Evolutionary conservation across 2,329 filamentous ascomycete species (phyloP).

Genomic region (Moelleriella libera): DNA sequence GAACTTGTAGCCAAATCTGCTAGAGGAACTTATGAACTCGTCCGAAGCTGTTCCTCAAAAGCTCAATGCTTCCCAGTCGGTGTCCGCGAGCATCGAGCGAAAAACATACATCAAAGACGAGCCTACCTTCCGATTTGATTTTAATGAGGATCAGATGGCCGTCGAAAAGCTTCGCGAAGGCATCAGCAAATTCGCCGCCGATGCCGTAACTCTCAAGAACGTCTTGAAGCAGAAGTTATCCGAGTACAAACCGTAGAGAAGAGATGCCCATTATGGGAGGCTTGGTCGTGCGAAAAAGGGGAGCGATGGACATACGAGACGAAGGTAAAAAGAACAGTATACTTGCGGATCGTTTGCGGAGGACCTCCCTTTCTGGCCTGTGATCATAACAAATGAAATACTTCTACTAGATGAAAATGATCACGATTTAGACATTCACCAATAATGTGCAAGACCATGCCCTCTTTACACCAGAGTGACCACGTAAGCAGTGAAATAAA

Average conservation of each 20-base stretch:
- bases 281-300: too few species aligned
- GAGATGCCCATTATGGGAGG: too few species aligned
- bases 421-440: too few species aligned
- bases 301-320: too few species aligned
- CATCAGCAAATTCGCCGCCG: conserved; percentile 98
- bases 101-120: conserved; percentile 85
- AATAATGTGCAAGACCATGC: too few species aligned
- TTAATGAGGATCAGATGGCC: conserved; percentile 99
- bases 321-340: too few species aligned
- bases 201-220: conserved; percentile 84
- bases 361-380: too few species aligned
- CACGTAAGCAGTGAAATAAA: too few species aligned
- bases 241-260: neutral
- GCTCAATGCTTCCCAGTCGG: conserved; percentile 59
- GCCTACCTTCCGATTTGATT: conserved; percentile 88
- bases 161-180: conserved; percentile 98
- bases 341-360: too few species aligned
- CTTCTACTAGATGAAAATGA: too few species aligned
- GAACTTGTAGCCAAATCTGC: conserved; percentile 58
- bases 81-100: conserved; percentile 65
- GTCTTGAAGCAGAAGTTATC: conserved; percentile 78
- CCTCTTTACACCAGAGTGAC: too few species aligned
- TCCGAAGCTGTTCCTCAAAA: conserved; percentile 75
- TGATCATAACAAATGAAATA: too few species aligned
- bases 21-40: conserved; percentile 89